Evolutionary conservation across 2,329 filamentous ascomycete genomes (phyloP).

Genomic region (Exophiala xenobiotica): DNA sequence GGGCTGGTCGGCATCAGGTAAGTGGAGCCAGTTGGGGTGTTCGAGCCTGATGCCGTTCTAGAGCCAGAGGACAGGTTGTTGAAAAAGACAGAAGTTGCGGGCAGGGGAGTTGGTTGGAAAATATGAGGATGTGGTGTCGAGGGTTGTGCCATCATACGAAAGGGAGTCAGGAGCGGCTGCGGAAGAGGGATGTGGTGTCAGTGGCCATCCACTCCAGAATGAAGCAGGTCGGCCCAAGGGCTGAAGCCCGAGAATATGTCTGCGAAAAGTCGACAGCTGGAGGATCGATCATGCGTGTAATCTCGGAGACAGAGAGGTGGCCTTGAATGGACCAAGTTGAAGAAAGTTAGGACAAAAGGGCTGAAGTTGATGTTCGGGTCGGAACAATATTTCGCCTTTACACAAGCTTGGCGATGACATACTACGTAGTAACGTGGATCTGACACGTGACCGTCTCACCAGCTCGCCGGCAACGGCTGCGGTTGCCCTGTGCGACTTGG

Average conservation of each 20-base stretch:
- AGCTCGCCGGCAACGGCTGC: neutral
- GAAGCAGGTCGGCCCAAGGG: neutral
- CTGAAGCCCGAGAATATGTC: neutral
- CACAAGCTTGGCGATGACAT: slow-evolving; percentile 9
- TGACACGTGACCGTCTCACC: too few species aligned
- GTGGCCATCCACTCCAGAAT: neutral
- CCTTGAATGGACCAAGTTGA: neutral
- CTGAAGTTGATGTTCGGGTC: neutral
- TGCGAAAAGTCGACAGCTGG: neutral
- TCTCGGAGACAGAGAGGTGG: neutral
- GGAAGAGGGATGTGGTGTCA: neutral
- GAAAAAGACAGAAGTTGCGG: slow-evolving; percentile 3
- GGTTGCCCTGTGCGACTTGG: slow-evolving; percentile 15
- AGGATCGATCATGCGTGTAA: neutral
- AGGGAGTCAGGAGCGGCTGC: neutral
- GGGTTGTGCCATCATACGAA: slow-evolving; percentile 25
- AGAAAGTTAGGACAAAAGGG: neutral
- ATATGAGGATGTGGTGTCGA: slow-evolving; percentile 15
- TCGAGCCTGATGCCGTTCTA: slow-evolving; percentile 21
- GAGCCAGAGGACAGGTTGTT: slow-evolving; percentile 3
- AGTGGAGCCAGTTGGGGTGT: slow-evolving; percentile 46
- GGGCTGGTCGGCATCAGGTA: slow-evolving; percentile 91
- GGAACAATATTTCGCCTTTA: neutral
- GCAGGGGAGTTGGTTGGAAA: slow-evolving; percentile 5
- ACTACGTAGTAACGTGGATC: too few species aligned